Evolutionary conservation across 148 eudicot genomes (phyloP), one percentile per base, ranked within the genome.

Genomic region (Rhododendron williamsianum): DNA sequence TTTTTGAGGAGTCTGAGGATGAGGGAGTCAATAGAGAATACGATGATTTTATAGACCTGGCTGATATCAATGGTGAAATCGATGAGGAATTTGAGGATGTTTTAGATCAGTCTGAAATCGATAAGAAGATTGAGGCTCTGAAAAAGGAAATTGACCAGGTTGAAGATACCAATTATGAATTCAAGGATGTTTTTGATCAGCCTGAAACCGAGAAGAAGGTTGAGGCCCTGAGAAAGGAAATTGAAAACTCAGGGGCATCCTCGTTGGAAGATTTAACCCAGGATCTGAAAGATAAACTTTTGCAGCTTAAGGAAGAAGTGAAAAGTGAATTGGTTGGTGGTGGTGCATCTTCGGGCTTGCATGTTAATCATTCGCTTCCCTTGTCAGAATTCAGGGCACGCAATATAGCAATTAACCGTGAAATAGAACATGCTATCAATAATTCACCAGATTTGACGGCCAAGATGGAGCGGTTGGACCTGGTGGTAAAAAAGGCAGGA

Each of bases 381-480:
- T 67, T 58, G 79, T 87, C 46, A 71, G 76, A 71, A 33, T 71
- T 58, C 82, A 35, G 84, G 43, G 91, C 93, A 71, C 86, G 91
- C 67, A 88, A 91, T 83, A 89, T 88, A 82, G 95, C 93, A 85
- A 90, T 90, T 52, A 84, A 87, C 25, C 74, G 78, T 79, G 90
- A 88, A 85, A 95, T 96, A 78, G 91, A 93, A 80, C 92, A 92
- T 73, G 90, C 88, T 69, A 87, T 93, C 38, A 30, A 33, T 8
- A 87, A 86, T 85, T 93, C 99, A 76, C 87, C 98, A 3, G 93
- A 92, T 87, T 88, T 96, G 87, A 92, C 87, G 84, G 86, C 89
- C 83, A 95, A 92, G 82, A 89, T 96, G n/a, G 91, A 94, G 76
- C 25, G 85, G 90, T 83, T 96, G 84, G 93, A 89, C 82, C 81